These are phyloP conservation scores for Neophaeococcomyces aloes DNA, from an alignment of 2,329 filamentous ascomycete genomes.

Conservation along the genomic window DNA sequence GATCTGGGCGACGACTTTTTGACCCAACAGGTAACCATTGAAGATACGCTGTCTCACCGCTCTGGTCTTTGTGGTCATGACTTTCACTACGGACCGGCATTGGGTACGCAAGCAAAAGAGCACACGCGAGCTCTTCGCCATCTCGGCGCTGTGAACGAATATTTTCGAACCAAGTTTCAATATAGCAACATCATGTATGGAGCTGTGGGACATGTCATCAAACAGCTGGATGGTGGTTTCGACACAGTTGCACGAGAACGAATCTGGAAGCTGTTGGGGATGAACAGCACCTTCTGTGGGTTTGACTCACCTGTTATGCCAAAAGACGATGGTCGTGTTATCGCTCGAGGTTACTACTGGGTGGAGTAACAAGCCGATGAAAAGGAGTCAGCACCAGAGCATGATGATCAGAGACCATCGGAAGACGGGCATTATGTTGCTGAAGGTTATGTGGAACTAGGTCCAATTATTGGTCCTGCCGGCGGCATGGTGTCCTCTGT, in stretches of 20 bases:
- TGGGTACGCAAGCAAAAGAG: conserved; percentile 18
- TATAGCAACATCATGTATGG: conserved; percentile 47
- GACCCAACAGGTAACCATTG: conserved; percentile 22
- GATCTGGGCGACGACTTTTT: conserved; percentile 25
- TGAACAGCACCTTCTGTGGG: conserved; percentile 31
- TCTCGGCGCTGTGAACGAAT: conserved; percentile 29
- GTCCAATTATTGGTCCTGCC: conserved; percentile 4
- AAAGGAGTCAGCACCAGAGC: conserved; percentile 1
- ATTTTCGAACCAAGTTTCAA: conserved; percentile 35
- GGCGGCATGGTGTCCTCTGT: conserved; percentile 22
- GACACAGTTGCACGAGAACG: conserved; percentile 25
- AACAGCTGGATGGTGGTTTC: conserved; percentile 33
- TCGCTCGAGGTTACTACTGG: conserved; percentile 23
- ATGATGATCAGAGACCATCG: too few relatives aligned
- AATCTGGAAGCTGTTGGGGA: conserved; percentile 33
- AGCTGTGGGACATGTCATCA: conserved; percentile 36
- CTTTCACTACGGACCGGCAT: conserved; percentile 25
- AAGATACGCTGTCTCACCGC: conserved; percentile 28
- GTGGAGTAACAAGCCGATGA: background rate
- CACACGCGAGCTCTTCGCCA: conserved; percentile 33
- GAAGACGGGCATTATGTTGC: conserved; percentile 2
- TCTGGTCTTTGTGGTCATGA: conserved; percentile 27
- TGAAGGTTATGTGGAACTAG: conserved; percentile 7
- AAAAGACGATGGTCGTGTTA: conserved; percentile 9
- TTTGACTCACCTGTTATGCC: conserved; percentile 23